Conservation (phyloP, 164 flowering plant species). For the Saururus chinensis region DNA sequence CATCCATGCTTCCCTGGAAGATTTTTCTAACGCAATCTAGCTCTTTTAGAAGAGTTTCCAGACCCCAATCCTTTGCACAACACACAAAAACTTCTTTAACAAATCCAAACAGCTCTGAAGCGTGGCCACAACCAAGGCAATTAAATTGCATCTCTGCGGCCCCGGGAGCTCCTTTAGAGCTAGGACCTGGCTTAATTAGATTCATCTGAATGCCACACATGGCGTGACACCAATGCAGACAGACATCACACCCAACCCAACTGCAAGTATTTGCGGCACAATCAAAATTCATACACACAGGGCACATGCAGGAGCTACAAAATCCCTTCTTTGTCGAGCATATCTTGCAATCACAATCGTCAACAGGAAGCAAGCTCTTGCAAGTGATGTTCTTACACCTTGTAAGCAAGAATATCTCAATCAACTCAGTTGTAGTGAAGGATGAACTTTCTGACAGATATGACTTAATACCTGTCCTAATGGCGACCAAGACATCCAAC, state of each 20-base stretch:
- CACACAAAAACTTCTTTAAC: slow-evolving; percentile 72
- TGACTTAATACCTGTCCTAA: slow-evolving; percentile 50
- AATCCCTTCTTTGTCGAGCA: slow-evolving; percentile 81
- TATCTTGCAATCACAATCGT: slow-evolving; percentile 93
- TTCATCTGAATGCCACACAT: slow-evolving; percentile 63
- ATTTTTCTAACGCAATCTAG: slow-evolving; percentile 82
- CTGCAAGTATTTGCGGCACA: slow-evolving; percentile 87
- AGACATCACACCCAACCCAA: slow-evolving; percentile 97
- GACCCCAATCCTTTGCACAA: slow-evolving; percentile 77
- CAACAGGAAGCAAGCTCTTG: slow-evolving; percentile 62
- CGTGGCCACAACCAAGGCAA: slow-evolving; percentile 88
- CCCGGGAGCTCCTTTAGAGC: slow-evolving; percentile 55
- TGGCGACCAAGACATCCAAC: slow-evolving; percentile 58
- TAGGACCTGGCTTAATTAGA: slow-evolving; percentile 64
- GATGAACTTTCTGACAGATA: slow-evolving; percentile 35
- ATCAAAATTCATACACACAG: slow-evolving; percentile 72
- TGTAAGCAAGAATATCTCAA: slow-evolving; percentile 62
- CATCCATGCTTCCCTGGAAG: slow-evolving; percentile 60
- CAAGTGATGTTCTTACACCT: slow-evolving; percentile 75
- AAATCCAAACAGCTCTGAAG: slow-evolving; percentile 93
- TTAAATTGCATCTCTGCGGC: slow-evolving; percentile 70
- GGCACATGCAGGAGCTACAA: slow-evolving; percentile 95
- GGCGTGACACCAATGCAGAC: slow-evolving; percentile 97
- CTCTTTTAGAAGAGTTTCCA: slow-evolving; percentile 61
- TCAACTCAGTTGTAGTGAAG: slow-evolving; percentile 39